Conservation (phyloP, 176 grass and related monocot species). For the Zoysia pacifica region DNA sequence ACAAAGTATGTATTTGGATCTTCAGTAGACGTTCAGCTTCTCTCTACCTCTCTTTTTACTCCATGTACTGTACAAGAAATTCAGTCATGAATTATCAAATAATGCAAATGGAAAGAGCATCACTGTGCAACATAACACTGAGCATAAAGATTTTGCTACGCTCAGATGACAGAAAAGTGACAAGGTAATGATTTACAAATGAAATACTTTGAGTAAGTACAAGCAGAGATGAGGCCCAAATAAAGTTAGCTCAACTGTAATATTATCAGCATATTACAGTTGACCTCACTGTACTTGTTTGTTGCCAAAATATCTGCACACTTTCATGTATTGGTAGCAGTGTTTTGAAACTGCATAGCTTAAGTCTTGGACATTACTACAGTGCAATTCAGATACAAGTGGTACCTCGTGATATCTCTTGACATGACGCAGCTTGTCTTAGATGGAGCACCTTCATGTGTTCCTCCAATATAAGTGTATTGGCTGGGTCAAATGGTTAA, state of each 20-base stretch:
- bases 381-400: neutral
- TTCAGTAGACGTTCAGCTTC: conserved; percentile 1
- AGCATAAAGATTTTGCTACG: neutral
- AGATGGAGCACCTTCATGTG: conserved; percentile 9
- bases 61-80: conserved; percentile 16
- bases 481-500: conserved; percentile 23
- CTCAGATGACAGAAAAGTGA: neutral
- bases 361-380: neutral
- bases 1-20: neutral
- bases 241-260: conserved; percentile 18
- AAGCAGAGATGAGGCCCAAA: conserved; percentile 10
- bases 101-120: neutral
- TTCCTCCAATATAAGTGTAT: neutral
- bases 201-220: neutral
- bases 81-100: neutral
- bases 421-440: conserved; percentile 21
- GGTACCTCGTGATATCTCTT: neutral
- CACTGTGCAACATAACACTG: conserved; percentile 2
- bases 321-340: conserved; percentile 1
- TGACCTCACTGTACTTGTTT: too few relatives aligned
- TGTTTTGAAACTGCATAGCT: conserved; percentile 4
- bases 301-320: conserved; percentile 22
- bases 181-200: neutral
- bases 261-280: neutral
- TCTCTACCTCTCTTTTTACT: neutral